phyloP scores from a whole-genome alignment of 169 alveolate species.

The Plasmodium vivax region DNA sequence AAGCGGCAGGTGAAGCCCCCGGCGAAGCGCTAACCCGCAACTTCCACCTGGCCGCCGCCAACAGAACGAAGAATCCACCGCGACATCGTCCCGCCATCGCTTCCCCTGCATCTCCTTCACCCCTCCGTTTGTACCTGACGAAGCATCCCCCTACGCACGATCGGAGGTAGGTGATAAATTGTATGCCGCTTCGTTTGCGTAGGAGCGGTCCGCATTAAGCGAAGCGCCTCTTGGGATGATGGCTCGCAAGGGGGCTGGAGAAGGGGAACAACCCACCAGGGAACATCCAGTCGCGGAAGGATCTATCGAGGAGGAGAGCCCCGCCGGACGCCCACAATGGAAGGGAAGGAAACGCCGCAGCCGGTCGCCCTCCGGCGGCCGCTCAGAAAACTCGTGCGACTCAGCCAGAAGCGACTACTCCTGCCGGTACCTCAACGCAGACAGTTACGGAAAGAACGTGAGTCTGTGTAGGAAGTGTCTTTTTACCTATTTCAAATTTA shows the following conservation, averaged over 20 bases:
- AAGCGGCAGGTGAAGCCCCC: not conserved
- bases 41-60: not conserved
- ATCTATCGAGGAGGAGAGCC: not conserved
- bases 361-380: not conserved
- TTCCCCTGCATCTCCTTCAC: not conserved
- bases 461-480: constrained; percentile 47
- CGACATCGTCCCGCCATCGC: not conserved
- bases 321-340: not conserved
- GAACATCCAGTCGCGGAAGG: too few relatives aligned
- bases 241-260: not conserved
- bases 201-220: not conserved
- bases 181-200: not conserved
- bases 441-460: constrained; percentile 26
- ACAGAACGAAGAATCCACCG: not conserved
- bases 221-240: not conserved
- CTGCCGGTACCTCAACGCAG: constrained; percentile 5
- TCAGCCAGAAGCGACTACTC: constrained; percentile 7
- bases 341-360: not conserved
- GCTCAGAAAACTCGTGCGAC: constrained; percentile 18
- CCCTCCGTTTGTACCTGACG: not conserved
- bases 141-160: not conserved
- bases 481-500: constrained; percentile 26
- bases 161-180: not conserved
- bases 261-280: not conserved
- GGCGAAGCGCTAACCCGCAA: not conserved